Evolutionary conservation across 345 rosid genomes (phyloP).

Genomic region (Microthlaspi erraticum): DNA sequence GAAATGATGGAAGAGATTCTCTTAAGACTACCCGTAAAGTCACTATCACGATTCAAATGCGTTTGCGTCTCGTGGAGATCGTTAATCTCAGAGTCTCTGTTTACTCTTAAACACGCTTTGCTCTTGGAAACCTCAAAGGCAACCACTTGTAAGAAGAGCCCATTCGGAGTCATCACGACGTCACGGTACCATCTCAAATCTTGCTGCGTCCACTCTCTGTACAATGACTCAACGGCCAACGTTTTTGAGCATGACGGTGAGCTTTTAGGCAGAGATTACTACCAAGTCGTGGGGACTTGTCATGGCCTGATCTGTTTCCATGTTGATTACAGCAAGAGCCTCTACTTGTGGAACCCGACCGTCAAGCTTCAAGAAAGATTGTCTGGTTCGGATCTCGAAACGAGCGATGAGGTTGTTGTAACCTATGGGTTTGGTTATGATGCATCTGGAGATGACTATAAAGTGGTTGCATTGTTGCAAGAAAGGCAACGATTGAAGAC

Average conservation of each 20-base stretch:
- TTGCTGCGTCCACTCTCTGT: conserved; percentile 43
- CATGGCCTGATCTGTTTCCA: conserved; percentile 48
- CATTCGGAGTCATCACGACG: conserved; percentile 32
- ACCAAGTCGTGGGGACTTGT: conserved; percentile 48
- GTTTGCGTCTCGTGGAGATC: conserved; percentile 45
- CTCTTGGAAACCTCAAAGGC: conserved; percentile 30
- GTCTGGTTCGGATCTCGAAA: conserved; percentile 32
- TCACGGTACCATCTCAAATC: conserved; percentile 40
- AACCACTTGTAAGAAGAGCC: conserved; percentile 24
- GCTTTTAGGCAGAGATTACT: conserved; percentile 46
- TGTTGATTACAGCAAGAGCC: conserved; percentile 28
- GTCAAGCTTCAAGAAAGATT: conserved; percentile 39
- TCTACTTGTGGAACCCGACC: conserved; percentile 52
- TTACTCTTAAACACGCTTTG: conserved; percentile 39
- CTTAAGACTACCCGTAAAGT: conserved; percentile 42
- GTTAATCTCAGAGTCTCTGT: conserved; percentile 35
- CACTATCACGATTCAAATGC: conserved; percentile 42
- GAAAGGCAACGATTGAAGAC: conserved; percentile 18
- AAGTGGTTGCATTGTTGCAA: conserved; percentile 38
- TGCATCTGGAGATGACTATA: conserved; percentile 40
- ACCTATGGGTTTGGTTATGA: conserved; percentile 50
- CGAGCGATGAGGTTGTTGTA: conserved; percentile 22
- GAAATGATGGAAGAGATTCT: conserved; percentile 46
- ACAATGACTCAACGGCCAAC: conserved; percentile 19
- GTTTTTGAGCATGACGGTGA: conserved; percentile 36